Conservation (phyloP, 805 yeast species). For the Pichia sporocuriosa region DNA sequence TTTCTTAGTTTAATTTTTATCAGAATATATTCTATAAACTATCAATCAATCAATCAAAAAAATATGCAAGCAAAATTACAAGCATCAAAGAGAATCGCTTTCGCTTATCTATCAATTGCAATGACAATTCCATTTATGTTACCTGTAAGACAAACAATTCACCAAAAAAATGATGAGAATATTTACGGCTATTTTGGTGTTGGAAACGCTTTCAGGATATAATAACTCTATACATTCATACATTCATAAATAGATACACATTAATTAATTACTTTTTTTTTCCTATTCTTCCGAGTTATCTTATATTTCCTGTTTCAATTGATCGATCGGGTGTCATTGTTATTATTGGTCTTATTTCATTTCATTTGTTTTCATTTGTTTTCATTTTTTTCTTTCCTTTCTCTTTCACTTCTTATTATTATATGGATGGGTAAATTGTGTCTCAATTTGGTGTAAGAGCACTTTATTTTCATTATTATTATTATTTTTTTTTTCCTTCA, state of each 20-base stretch:
- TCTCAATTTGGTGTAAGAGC: too few relatives aligned
- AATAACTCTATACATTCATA: slow-evolving; percentile 5
- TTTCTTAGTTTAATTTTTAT: too few relatives aligned
- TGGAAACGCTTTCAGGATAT: slow-evolving; percentile 29
- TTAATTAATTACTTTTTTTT: background rate
- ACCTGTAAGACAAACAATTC: slow-evolving; percentile 27
- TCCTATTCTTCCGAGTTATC: background rate
- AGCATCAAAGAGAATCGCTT: slow-evolving; percentile 19
- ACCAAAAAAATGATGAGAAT: slow-evolving; percentile 13
- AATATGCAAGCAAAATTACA: slow-evolving; percentile 4
- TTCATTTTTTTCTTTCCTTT: background rate
- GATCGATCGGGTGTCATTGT: background rate
- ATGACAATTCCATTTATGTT: slow-evolving; percentile 30
- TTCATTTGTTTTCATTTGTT: background rate
- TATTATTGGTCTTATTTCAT: background rate
- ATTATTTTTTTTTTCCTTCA: too few relatives aligned
- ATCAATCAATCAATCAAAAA: background rate
- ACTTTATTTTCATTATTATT: too few relatives aligned
- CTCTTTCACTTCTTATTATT: background rate
- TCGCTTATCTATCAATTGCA: slow-evolving; percentile 29
- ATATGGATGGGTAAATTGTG: background rate
- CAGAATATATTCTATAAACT: background rate
- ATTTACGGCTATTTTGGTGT: slow-evolving; percentile 26
- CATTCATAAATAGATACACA: background rate
- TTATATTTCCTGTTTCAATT: too few relatives aligned